phyloP scores from a whole-genome alignment of 202 grass and related monocot genomes.

The Digitaria exilis region DNA sequence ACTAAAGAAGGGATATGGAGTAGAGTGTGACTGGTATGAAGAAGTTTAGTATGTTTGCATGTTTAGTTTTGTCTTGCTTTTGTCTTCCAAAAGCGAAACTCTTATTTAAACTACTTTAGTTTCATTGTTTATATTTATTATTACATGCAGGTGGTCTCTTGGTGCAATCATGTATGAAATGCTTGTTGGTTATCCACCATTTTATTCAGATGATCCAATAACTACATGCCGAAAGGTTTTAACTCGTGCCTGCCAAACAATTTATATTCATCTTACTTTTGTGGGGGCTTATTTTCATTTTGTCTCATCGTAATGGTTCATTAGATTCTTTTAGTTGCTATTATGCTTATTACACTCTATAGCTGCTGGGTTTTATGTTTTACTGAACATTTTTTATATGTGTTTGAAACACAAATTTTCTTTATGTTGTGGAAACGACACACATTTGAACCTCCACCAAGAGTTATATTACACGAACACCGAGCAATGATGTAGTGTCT shows the following conservation, averaged over 20 bases:
- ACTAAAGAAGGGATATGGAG: slow-evolving; percentile 86
- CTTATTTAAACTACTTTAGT: slow-evolving; percentile 14
- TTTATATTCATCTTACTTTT: background rate
- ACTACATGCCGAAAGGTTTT: slow-evolving; percentile 78
- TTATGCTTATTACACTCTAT: slow-evolving; percentile 18
- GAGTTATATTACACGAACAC: background rate
- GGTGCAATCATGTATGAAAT: slow-evolving; percentile 97
- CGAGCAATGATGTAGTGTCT: background rate
- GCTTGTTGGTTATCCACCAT: slow-evolving; percentile 90
- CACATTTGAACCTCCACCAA: background rate
- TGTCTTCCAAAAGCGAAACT: background rate
- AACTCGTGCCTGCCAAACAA: background rate
- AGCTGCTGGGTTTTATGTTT: background rate
- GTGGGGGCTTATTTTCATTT: background rate
- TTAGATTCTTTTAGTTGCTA: background rate
- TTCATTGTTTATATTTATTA: slow-evolving; percentile 31
- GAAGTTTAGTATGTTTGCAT: slow-evolving; percentile 9
- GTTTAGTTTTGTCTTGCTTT: slow-evolving; percentile 18
- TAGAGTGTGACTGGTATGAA: slow-evolving; percentile 83
- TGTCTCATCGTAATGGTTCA: slow-evolving; percentile 21
- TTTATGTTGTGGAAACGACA: slow-evolving; percentile 2
- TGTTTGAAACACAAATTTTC: slow-evolving; percentile 1
- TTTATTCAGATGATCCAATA: slow-evolving; percentile 83
- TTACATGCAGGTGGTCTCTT: slow-evolving; percentile 75
- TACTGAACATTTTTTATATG: background rate